Evolutionary conservation across 306 rosid genomes (phyloP).

Genomic region (Malus sylvestris): DNA sequence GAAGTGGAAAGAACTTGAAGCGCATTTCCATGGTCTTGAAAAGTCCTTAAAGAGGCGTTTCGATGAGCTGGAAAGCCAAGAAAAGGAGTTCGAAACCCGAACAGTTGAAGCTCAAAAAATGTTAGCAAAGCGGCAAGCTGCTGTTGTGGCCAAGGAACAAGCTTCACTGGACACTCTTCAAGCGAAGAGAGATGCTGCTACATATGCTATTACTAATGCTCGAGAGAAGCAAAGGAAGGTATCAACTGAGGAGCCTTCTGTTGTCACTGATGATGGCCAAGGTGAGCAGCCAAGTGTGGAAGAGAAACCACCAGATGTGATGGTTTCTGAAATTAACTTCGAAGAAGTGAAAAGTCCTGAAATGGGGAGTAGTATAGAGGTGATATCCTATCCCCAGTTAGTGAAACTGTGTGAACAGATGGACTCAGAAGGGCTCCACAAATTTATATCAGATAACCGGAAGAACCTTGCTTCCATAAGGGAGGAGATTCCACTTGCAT

Average conservation of each 20-base stretch:
- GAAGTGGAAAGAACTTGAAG: conserved; percentile 99
- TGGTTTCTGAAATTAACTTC: conserved; percentile 36
- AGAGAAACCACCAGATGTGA: conserved; percentile 52
- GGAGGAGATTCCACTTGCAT: conserved; percentile 85
- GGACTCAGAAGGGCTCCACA: conserved; percentile 86
- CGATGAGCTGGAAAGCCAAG: conserved; percentile 91
- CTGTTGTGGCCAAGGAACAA: conserved; percentile 71
- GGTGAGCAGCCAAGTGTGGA: conserved; percentile 31
- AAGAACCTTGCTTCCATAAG: conserved; percentile 86
- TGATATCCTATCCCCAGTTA: conserved; percentile 64
- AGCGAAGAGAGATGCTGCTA: conserved; percentile 82
- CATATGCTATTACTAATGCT: conserved; percentile 55
- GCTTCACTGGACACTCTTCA: conserved; percentile 68
- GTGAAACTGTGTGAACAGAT: conserved; percentile 70
- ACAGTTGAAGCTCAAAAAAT: conserved; percentile 56
- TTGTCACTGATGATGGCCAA: conserved; percentile 35
- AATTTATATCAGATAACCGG: conserved; percentile 89
- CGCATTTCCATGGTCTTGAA: conserved; percentile 92
- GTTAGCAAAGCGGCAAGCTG: conserved; percentile 69
- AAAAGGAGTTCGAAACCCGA: conserved; percentile 72
- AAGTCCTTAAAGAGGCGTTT: conserved; percentile 97
- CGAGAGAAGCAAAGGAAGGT: conserved; percentile 76
- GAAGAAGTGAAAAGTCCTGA: conserved; percentile 45
- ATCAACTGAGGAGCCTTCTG: conserved; percentile 36
- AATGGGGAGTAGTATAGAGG: conserved; percentile 34